Base-by-base conservation (phyloP, 805 yeast genomes). In the Kluyveromyces dobzhanskii region DNA sequence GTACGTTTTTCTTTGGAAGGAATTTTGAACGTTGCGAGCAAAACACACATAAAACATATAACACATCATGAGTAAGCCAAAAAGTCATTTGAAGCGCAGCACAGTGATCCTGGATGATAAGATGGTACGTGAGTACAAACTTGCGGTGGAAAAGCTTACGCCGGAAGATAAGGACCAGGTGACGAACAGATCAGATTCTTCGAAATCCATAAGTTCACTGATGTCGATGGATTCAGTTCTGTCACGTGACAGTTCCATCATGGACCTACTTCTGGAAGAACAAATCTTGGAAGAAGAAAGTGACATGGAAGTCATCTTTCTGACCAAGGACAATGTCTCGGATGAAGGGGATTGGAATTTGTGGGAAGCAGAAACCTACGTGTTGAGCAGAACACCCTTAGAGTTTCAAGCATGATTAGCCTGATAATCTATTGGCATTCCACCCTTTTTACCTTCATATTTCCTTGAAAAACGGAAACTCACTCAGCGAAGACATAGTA, bases 91-190 rank as follows among this genome's bases (percentile, higher is more conserved):
- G 26, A 50, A 51, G 42, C 44, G 60, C 40, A 48, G 56, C 36
- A 55, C 56, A 11, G 46, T 53, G 16, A 23, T 51, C 16, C 40
- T 56, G 18, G 61, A 56, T 42, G 54, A 51, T 23, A 48, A 44
- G 11, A 35, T 55, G 27, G 48, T 55, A 3, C 43, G 53, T 23
- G 61, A 56, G 26, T 55, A 55, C 42, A 51, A 50, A 35, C 28
- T 51, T 14, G 59, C 57, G n/a, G 30, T 56, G 12, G 44, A 42
- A 13, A 12, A 26, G 4, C 29, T 34, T 11, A 9, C 35, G 18
- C 26, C n/a, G 14, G 21, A 7, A 11, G 29, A n/a, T 24, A 14
- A 34, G 14, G 10, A 13, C 6, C 5, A 21, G 7, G 14, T 4
- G 9, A 6, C 23, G 16, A 26, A 24, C n/a, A 34, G 37, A 16